Conservation (phyloP, 2,329 filamentous ascomycete species). For the Alternaria sp. region DNA sequence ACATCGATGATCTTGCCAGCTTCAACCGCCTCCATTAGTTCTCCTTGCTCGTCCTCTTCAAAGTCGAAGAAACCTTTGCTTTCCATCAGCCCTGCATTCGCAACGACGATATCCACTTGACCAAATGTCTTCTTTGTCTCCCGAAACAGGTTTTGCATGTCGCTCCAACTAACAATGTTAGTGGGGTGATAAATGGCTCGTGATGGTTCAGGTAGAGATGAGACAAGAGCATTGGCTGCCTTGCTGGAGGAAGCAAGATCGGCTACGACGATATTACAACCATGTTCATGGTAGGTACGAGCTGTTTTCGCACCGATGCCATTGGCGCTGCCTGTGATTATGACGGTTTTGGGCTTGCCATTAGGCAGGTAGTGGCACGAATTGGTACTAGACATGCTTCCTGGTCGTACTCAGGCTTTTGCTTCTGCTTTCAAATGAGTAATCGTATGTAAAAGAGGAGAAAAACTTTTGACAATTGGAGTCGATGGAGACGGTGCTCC, state of each 20-base stretch:
- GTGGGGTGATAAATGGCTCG: constrained; percentile 50
- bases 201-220: constrained; percentile 34
- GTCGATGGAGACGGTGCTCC: background rate
- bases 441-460: background rate
- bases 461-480: background rate
- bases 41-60: constrained; percentile 42
- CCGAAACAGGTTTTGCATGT: constrained; percentile 50
- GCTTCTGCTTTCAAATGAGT: background rate
- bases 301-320: constrained; percentile 56
- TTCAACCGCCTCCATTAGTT: constrained; percentile 39
- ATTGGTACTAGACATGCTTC: background rate
- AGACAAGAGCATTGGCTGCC: constrained; percentile 42
- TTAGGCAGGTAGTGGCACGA: constrained; percentile 20
- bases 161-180: constrained; percentile 50
- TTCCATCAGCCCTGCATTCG: constrained; percentile 57
- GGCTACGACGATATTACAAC: constrained; percentile 54
- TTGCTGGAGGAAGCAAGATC: constrained; percentile 39
- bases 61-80: constrained; percentile 44
- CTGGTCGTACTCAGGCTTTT: background rate
- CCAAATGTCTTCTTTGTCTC: constrained; percentile 45
- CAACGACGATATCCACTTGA: constrained; percentile 53
- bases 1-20: constrained; percentile 48
- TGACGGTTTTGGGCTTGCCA: constrained; percentile 47
- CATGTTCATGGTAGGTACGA: constrained; percentile 46
- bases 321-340: constrained; percentile 54